These are phyloP conservation scores for Berberis vulgaris DNA, from an alignment of 164 flowering plant species.

Conservation along the genomic window DNA sequence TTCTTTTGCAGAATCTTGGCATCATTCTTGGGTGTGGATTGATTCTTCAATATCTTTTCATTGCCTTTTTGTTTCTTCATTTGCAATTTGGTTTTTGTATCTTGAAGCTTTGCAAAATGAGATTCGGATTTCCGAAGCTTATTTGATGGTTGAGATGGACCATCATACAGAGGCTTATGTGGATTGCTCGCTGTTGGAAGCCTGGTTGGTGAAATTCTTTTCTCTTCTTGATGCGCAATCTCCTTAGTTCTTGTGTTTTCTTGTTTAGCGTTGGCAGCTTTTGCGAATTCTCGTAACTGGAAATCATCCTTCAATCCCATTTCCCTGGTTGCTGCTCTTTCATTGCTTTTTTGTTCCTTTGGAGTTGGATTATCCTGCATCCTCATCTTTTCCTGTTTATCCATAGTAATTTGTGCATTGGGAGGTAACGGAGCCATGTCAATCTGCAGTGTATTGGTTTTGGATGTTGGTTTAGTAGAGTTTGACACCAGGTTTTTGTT, in stretches of 20 bases:
- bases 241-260: slow-evolving; percentile 10
- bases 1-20: slow-evolving; percentile 17
- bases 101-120: slow-evolving; percentile 19
- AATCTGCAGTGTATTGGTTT: slow-evolving; percentile 19
- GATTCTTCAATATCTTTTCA: slow-evolving; percentile 14
- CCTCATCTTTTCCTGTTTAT: slow-evolving; percentile 21
- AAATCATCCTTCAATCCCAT: slow-evolving; percentile 9
- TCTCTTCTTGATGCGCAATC: slow-evolving; percentile 21
- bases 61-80: slow-evolving; percentile 21
- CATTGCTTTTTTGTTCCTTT: slow-evolving; percentile 16
- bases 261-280: slow-evolving; percentile 13
- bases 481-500: slow-evolving; percentile 6
- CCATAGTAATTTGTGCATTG: slow-evolving; percentile 6
- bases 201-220: slow-evolving; percentile 12
- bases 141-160: slow-evolving; percentile 18
- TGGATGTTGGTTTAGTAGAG: slow-evolving; percentile 12
- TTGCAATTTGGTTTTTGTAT: slow-evolving; percentile 21
- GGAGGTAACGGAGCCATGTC: slow-evolving; percentile 3
- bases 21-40: slow-evolving; percentile 14
- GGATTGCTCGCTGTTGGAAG: slow-evolving; percentile 9
- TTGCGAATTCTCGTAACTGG: slow-evolving; percentile 13
- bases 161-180: slow-evolving; percentile 14
- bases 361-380: slow-evolving; percentile 14
- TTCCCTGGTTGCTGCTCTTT: slow-evolving; percentile 16
- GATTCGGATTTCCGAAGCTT: slow-evolving; percentile 17